These are phyloP conservation scores for Aspergillus eucalypticola DNA, from an alignment of 2,329 filamentous ascomycete genomes.

Conservation along the genomic window DNA sequence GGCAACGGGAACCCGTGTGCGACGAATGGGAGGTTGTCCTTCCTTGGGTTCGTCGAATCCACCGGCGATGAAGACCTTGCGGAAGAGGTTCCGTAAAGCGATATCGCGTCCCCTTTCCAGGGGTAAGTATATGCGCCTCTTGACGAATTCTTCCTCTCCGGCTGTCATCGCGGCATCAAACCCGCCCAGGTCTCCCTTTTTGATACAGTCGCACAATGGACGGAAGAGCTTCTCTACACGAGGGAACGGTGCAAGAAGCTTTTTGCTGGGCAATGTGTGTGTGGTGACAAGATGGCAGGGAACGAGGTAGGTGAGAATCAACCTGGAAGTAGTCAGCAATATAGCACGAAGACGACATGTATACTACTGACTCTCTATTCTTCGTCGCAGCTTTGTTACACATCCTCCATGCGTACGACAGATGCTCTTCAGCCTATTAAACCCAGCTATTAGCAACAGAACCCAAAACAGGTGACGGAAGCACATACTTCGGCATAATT, in stretches of 20 bases:
- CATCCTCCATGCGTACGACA: slow-evolving; percentile 77
- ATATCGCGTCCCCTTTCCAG: slow-evolving; percentile 91
- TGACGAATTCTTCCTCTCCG: slow-evolving; percentile 90
- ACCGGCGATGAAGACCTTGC: slow-evolving; percentile 84
- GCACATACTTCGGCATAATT: slow-evolving; percentile 72
- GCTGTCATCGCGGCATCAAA: slow-evolving; percentile 81
- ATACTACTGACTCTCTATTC: slow-evolving; percentile 72
- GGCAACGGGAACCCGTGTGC: slow-evolving; percentile 75
- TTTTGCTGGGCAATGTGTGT: slow-evolving; percentile 74
- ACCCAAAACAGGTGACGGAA: background rate
- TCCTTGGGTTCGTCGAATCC: slow-evolving; percentile 80
- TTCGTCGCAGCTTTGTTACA: slow-evolving; percentile 71
- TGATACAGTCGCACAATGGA: slow-evolving; percentile 76
- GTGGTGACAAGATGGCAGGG: slow-evolving; percentile 88
- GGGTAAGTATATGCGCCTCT: slow-evolving; percentile 88
- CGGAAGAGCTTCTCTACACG: slow-evolving; percentile 74
- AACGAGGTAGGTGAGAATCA: slow-evolving; percentile 92
- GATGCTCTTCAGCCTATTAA: slow-evolving; percentile 70
- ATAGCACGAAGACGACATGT: background rate
- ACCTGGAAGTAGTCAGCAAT: slow-evolving; percentile 50
- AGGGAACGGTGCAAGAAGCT: slow-evolving; percentile 73
- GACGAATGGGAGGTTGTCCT: slow-evolving; percentile 59
- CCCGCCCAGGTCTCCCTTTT: slow-evolving; percentile 74
- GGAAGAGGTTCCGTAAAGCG: slow-evolving; percentile 82
- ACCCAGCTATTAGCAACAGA: slow-evolving; percentile 11